Conservation (phyloP, 176 grass and related monocot species). For the Thalia dealbata region DNA sequence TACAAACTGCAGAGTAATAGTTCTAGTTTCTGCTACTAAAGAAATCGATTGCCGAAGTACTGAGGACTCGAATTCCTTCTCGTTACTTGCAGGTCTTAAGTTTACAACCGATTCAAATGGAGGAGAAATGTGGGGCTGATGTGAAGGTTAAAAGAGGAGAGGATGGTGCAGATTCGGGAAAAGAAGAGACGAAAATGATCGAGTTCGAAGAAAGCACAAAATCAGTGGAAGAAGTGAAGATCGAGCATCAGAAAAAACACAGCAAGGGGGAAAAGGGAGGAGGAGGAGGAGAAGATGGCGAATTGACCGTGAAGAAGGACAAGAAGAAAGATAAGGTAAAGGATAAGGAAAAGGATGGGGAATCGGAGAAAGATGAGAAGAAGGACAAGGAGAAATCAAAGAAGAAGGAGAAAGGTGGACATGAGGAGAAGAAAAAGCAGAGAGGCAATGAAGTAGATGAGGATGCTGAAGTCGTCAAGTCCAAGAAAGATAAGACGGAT, state of each 20-base stretch:
- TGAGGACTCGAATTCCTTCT: neutral
- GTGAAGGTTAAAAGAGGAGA: conserved; percentile 58
- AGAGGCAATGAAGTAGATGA: neutral
- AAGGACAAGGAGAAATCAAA: neutral
- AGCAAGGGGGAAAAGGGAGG: conserved; percentile 2
- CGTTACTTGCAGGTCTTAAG: neutral
- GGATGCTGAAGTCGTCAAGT: neutral
- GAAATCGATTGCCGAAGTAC: neutral
- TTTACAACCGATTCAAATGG: neutral
- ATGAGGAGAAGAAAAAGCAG: neutral
- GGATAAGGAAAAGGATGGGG: neutral
- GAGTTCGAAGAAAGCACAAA: conserved; percentile 44
- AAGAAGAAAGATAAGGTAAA: neutral
- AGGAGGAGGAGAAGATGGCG: neutral
- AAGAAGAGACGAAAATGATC: conserved; percentile 37
- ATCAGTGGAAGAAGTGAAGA: conserved; percentile 39
- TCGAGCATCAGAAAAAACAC: conserved; percentile 24
- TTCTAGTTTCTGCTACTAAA: neutral
- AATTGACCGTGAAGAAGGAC: neutral
- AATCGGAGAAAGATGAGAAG: neutral
- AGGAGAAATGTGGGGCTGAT: conserved; percentile 9
- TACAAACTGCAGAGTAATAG: no score
- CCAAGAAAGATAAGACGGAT: neutral
- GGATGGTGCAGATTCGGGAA: conserved; percentile 16
- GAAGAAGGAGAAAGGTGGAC: neutral